phyloP scores from a whole-genome alignment of 345 rosid species.

The Salix caprea region DNA sequence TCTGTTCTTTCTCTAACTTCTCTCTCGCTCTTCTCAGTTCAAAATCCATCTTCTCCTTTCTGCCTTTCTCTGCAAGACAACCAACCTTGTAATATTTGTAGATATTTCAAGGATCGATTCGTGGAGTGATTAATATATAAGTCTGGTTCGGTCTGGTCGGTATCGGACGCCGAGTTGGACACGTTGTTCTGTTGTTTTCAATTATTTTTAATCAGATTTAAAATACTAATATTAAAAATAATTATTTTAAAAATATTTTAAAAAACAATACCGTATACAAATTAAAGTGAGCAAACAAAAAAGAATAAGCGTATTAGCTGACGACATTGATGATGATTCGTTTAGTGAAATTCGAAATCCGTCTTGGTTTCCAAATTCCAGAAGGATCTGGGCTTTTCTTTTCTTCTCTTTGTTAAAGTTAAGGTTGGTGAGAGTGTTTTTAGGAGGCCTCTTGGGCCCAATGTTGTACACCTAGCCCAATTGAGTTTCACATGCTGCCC shows the following conservation, averaged over 20 bases:
- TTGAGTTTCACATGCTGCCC: neutral
- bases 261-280: no score
- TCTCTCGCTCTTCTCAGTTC: constrained; percentile 88
- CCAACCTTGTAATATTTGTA: neutral
- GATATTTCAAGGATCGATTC: neutral
- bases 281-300: no score
- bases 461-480: neutral
- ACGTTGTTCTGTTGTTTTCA: no score
- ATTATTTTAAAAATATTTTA: no score
- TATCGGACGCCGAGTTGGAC: neutral
- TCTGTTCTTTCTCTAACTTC: constrained; percentile 88
- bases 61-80: neutral
- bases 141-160: neutral
- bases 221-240: no score
- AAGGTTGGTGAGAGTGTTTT: no score
- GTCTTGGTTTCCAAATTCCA: constrained; percentile 1
- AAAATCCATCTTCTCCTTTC: constrained; percentile 51
- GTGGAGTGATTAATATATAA: no score
- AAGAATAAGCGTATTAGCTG: no score
- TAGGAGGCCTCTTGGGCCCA: neutral
- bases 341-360: no score
- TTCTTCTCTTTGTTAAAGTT: no score
- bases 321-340: no score
- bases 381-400: constrained; percentile 37
- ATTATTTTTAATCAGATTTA: no score